Evolutionary conservation across 805 yeast genomes (phyloP).

Genomic region (Komagataella pastoris): DNA sequence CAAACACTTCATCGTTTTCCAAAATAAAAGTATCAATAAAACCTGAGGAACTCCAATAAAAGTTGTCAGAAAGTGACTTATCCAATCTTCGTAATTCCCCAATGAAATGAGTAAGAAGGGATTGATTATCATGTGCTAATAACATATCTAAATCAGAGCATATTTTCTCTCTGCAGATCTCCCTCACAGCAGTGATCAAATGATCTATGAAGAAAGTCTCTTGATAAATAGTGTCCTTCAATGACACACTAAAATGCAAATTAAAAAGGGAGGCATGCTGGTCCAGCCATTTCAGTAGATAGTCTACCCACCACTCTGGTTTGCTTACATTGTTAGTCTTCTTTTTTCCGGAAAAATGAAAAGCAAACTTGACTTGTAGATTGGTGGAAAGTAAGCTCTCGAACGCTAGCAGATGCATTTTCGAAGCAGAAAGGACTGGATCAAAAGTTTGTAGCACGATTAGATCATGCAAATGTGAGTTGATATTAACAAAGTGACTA

Average conservation of each 20-base stretch:
- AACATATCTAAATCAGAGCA: conserved; percentile 12
- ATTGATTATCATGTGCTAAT: conserved; percentile 24
- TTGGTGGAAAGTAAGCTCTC: conserved; percentile 27
- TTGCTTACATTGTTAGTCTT: conserved; percentile 54
- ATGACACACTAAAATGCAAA: conserved; percentile 14
- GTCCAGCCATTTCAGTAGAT: conserved; percentile 27
- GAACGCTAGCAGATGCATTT: conserved; percentile 37
- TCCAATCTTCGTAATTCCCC: conserved; percentile 48
- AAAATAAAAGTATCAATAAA: conserved; percentile 16
- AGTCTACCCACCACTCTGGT: conserved; percentile 61
- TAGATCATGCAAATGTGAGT: conserved; percentile 7
- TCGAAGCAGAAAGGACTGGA: conserved; percentile 18
- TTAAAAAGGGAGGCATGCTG: conserved; percentile 15
- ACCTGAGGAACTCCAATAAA: conserved; percentile 23
- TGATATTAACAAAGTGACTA: not conserved
- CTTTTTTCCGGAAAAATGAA: conserved; percentile 41
- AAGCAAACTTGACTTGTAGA: conserved; percentile 36
- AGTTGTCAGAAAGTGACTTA: conserved; percentile 26
- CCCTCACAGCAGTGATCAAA: conserved; percentile 32
- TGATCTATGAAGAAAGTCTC: conserved; percentile 15
- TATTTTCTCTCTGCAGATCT: conserved; percentile 31
- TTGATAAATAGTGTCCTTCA: conserved; percentile 10
- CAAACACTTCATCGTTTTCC: conserved; percentile 15
- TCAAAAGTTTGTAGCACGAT: conserved; percentile 18
- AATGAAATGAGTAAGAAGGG: conserved; percentile 37